A percentile compares a stretch with the other conserved stretches of the same genome.
phyloP scores from a whole-genome alignment of 257 asterid species.

The Verbascum thapsus region DNA sequence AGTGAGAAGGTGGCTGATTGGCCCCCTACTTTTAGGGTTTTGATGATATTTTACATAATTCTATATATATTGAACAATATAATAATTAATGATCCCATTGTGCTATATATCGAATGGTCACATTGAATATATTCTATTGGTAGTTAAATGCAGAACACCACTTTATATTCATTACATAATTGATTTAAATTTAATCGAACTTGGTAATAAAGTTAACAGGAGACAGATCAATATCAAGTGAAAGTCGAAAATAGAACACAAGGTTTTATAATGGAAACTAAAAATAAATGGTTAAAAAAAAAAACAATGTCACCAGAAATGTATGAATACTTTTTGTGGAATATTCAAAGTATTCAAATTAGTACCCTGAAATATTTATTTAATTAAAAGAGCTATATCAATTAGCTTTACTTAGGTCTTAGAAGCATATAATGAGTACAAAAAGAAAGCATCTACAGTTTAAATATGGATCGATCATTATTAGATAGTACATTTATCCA shows the following conservation, averaged over 20 bases:
- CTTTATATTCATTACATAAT: not conserved
- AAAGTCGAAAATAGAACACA: no score
- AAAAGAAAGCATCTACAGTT: constrained; percentile 44
- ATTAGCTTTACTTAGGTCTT: constrained; percentile 80
- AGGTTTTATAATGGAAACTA: no score
- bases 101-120: constrained; percentile 53
- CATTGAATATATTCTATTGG: constrained; percentile 46
- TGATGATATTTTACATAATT: not conserved
- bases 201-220: no score
- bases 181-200: no score
- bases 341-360: no score
- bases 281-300: no score
- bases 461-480: constrained; percentile 37
- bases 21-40: constrained; percentile 40
- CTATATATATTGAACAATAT: not conserved
- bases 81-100: constrained; percentile 23
- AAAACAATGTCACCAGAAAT: no score
- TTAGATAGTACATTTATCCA: constrained; percentile 16
- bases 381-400: constrained; percentile 12
- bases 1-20: constrained; percentile 61
- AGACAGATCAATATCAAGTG: no score
- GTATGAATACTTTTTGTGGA: no score
- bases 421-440: constrained; percentile 67
- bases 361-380: constrained; percentile 34
- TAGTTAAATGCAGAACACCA: constrained; percentile 27